Percentiles rank a stretch among this genome's conserved stretches.
Conservation (phyloP, 441 rosid species). For the Croton setiger region DNA sequence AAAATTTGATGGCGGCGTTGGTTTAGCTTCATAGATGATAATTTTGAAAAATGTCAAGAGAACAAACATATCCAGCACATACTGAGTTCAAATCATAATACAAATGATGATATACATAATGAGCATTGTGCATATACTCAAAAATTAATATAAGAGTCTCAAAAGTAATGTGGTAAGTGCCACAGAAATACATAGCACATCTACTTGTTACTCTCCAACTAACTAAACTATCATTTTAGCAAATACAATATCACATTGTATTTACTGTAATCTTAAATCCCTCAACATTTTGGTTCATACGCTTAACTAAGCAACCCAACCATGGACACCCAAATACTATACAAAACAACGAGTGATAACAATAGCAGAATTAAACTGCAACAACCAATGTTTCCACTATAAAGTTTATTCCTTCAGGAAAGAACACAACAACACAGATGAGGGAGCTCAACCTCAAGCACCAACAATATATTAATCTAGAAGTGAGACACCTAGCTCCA, state of each 20-base stretch:
- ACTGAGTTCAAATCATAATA: neutral
- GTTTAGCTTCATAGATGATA: slow-evolving; percentile 64
- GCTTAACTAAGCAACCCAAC: neutral
- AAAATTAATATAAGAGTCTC: neutral
- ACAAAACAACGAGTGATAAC: neutral
- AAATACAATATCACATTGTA: neutral
- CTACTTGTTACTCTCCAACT: neutral
- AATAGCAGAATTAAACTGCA: neutral
- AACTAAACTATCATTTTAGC: neutral
- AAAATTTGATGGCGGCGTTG: slow-evolving; percentile 74
- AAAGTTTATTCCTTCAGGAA: neutral
- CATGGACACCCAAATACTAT: neutral
- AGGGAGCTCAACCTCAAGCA: neutral
- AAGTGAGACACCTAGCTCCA: neutral
- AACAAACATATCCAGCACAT: neutral
- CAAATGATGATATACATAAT: neutral
- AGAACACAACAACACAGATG: neutral
- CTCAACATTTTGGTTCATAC: neutral
- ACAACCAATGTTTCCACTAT: neutral
- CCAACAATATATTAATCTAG: neutral
- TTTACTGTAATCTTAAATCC: neutral
- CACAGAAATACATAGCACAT: neutral
- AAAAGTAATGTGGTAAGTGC: neutral
- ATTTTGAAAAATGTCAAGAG: neutral
- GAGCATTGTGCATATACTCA: neutral